These are phyloP conservation scores for Rhynchospora tenuis DNA, from an alignment of 176 grass and related monocot genomes.

Conservation along the genomic window DNA sequence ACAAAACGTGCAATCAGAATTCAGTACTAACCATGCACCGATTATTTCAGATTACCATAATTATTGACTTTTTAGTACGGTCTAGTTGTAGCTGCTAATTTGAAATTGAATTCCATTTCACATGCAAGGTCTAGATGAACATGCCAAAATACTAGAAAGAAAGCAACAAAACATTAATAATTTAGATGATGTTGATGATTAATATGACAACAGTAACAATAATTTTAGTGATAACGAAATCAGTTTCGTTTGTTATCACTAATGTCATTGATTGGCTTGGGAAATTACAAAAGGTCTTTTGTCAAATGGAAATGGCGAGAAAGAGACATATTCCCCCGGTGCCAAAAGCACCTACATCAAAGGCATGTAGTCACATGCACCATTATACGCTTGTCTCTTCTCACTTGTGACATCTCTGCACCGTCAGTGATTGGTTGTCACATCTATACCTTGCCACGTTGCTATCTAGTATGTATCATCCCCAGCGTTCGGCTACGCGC, in stretches of 20 bases:
- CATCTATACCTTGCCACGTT: background rate
- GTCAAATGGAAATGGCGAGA: background rate
- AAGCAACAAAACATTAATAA: background rate
- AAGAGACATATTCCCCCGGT: background rate
- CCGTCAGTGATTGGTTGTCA: background rate
- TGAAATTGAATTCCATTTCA: background rate
- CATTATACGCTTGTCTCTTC: background rate
- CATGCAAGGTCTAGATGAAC: background rate
- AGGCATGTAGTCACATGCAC: slow-evolving; percentile 4
- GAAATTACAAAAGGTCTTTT: background rate
- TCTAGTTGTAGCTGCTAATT: background rate
- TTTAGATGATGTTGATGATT: background rate
- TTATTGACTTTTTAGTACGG: background rate
- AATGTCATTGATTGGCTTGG: background rate
- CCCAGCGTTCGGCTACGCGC: background rate
- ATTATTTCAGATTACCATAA: background rate
- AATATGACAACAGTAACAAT: slow-evolving; percentile 29
- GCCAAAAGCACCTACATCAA: background rate
- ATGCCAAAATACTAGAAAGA: background rate
- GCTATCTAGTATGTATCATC: background rate
- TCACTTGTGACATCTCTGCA: background rate
- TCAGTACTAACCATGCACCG: background rate
- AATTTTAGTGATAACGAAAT: slow-evolving; percentile 1
- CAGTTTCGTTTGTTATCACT: background rate
- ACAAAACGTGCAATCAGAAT: background rate